Conservation (phyloP, 495 filamentous ascomycete species). For the Penicillium nucicola region DNA sequence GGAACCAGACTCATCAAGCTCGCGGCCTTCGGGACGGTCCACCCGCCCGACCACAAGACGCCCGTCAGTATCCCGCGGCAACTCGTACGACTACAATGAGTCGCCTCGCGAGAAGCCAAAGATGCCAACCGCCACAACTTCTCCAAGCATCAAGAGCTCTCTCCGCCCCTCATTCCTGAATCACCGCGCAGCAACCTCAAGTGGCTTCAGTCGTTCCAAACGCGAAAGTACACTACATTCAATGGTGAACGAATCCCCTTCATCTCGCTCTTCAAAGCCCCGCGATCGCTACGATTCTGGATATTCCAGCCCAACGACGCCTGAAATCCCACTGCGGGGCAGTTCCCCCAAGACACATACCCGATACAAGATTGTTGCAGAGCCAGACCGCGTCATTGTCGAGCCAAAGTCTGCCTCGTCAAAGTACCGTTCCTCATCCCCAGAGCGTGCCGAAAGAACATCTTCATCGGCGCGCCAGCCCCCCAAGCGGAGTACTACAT, state of each 20-base stretch:
- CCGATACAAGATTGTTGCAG: slow-evolving; percentile 31
- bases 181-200: slow-evolving; percentile 31
- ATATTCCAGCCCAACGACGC: slow-evolving; percentile 43
- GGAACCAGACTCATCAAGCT: slow-evolving; percentile 32
- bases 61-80: slow-evolving; percentile 29
- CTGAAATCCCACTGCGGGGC: slow-evolving; percentile 29
- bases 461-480: slow-evolving; percentile 1
- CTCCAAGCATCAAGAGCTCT: slow-evolving; percentile 20
- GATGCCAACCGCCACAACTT: slow-evolving; percentile 32
- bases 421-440: slow-evolving; percentile 20
- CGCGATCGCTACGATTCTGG: slow-evolving; percentile 43
- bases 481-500: slow-evolving; percentile 20
- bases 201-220: slow-evolving; percentile 24
- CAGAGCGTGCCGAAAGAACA: slow-evolving; percentile 16
- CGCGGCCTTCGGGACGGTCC: slow-evolving; percentile 27
- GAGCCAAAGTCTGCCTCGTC: slow-evolving; percentile 26
- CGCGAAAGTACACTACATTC: slow-evolving; percentile 20
- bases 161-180: slow-evolving; percentile 26
- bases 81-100: slow-evolving; percentile 35
- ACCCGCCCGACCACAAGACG: slow-evolving; percentile 25
- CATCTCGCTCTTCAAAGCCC: slow-evolving; percentile 32
- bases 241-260: slow-evolving; percentile 23
- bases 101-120: slow-evolving; percentile 26
- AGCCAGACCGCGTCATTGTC: slow-evolving; percentile 28
- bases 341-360: slow-evolving; percentile 30